Conservation (phyloP, 1,284 basidiomycete genomes). For the Blastosporella zonata region DNA sequence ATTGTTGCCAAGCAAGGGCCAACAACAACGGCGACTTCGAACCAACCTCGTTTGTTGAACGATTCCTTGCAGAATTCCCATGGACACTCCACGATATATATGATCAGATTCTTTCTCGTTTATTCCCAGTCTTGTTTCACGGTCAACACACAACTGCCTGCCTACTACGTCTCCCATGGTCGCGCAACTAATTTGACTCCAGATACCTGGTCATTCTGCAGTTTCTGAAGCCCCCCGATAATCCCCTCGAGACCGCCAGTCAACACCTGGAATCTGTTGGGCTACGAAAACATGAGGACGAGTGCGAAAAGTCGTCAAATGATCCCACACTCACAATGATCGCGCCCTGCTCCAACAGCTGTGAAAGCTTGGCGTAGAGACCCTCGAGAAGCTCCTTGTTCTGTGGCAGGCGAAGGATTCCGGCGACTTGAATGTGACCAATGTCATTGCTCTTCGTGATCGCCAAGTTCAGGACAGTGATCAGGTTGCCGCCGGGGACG, state of each 20-base stretch:
- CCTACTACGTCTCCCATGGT: slow-evolving; percentile 38
- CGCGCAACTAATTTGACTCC: slow-evolving; percentile 46
- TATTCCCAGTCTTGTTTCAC: too few species aligned
- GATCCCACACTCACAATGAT: slow-evolving; percentile 7
- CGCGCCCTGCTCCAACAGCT: slow-evolving; percentile 2
- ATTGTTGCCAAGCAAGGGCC: too few species aligned
- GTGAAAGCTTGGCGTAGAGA: neutral
- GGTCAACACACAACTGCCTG: neutral
- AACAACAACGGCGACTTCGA: too few species aligned
- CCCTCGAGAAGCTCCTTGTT: neutral
- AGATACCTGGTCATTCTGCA: slow-evolving; percentile 41
- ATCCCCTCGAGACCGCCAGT: slow-evolving; percentile 45
- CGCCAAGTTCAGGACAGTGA: slow-evolving; percentile 7
- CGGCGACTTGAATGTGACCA: neutral
- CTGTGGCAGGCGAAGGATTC: neutral
- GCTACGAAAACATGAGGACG: slow-evolving; percentile 20
- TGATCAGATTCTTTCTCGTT: too few species aligned
- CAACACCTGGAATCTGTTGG: slow-evolving; percentile 41
- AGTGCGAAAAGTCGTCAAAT: slow-evolving; percentile 8
- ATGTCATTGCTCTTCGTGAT: slow-evolving; percentile 2
- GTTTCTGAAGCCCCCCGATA: slow-evolving; percentile 35
- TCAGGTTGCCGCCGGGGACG: slow-evolving; percentile 7
- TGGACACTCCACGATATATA: too few species aligned
- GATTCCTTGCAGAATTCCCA: too few species aligned
- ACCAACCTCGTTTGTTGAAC: too few species aligned